Percentiles rank a stretch among this genome's conserved stretches.
Evolutionary conservation across 2,329 filamentous ascomycete species (phyloP).

Genomic region (Calonectria montana): DNA sequence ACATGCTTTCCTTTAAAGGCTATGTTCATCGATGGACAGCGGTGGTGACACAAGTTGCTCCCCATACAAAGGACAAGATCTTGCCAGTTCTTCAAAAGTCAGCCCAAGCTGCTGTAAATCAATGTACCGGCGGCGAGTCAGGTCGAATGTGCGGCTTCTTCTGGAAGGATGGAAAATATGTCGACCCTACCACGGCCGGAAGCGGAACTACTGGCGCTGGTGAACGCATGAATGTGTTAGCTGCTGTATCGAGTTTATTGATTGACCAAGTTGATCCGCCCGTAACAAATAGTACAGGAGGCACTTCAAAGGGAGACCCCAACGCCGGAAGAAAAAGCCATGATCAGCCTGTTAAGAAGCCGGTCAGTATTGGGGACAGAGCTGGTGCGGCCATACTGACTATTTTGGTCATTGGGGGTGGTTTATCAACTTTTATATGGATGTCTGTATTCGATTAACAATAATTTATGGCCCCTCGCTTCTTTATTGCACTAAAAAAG

Average conservation of each 20-base stretch:
- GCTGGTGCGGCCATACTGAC: conserved; percentile 64
- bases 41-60: conserved; percentile 70
- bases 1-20: conserved; percentile 80
- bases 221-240: conserved; percentile 68
- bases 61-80: conserved; percentile 66
- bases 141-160: conserved; percentile 73
- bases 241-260: conserved; percentile 63
- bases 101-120: conserved; percentile 67
- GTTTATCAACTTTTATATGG: conserved; percentile 60
- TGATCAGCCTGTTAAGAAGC: conserved; percentile 41
- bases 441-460: conserved; percentile 55
- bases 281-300: conserved; percentile 61
- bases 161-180: conserved; percentile 64
- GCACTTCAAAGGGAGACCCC: conserved; percentile 58
- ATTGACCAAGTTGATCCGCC: conserved; percentile 54
- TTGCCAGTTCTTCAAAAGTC: conserved; percentile 68
- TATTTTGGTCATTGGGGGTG: conserved; percentile 54
- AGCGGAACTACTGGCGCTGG: conserved; percentile 69
- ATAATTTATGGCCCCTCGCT: too few species aligned
- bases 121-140: conserved; percentile 70
- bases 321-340: conserved; percentile 52
- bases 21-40: conserved; percentile 75
- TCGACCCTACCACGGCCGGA: conserved; percentile 52
- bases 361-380: conserved; percentile 57
- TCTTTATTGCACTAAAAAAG: too few species aligned